Conservation (phyloP, 2,329 filamentous ascomycete species). For the Epicoccum nigrum region DNA sequence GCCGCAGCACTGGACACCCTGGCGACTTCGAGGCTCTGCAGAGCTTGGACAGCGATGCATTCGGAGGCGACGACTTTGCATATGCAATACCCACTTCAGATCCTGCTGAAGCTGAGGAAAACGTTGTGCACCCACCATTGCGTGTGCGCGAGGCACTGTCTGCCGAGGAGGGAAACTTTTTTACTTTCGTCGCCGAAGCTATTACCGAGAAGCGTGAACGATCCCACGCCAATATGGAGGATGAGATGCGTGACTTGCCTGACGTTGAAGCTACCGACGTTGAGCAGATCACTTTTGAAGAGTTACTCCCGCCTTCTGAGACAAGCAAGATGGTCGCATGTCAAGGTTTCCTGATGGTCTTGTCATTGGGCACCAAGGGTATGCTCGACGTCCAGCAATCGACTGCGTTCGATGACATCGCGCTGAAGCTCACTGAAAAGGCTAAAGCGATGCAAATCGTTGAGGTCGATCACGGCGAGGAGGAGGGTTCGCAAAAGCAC, state of each 20-base stretch:
- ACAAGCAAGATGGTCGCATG: constrained; percentile 68
- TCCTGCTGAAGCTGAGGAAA: constrained; percentile 13
- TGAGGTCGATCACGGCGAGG: constrained; percentile 16
- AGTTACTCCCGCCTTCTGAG: constrained; percentile 66
- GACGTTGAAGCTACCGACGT: constrained; percentile 39
- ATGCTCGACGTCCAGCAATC: constrained; percentile 68
- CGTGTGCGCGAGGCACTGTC: constrained; percentile 61
- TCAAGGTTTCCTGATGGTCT: constrained; percentile 51
- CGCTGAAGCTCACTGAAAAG: constrained; percentile 32
- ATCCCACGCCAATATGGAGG: constrained; percentile 4
- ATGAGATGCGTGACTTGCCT: too few species aligned
- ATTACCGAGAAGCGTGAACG: constrained; percentile 47
- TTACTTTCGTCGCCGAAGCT: constrained; percentile 61
- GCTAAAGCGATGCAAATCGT: constrained; percentile 24
- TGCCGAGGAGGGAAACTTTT: constrained; percentile 66
- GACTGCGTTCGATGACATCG: constrained; percentile 50
- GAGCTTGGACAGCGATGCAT: constrained; percentile 37
- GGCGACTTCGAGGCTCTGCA: constrained; percentile 36
- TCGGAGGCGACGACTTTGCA: constrained; percentile 27
- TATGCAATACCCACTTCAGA: constrained; percentile 30
- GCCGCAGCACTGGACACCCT: constrained; percentile 50
- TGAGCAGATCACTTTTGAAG: constrained; percentile 67
- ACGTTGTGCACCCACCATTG: constrained; percentile 26
- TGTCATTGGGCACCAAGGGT: constrained; percentile 61
- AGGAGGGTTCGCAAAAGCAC: neutral